Base-by-base conservation (phyloP, 768 basidiomycete species). In the Cystofilobasidium bisporidii region DNA sequence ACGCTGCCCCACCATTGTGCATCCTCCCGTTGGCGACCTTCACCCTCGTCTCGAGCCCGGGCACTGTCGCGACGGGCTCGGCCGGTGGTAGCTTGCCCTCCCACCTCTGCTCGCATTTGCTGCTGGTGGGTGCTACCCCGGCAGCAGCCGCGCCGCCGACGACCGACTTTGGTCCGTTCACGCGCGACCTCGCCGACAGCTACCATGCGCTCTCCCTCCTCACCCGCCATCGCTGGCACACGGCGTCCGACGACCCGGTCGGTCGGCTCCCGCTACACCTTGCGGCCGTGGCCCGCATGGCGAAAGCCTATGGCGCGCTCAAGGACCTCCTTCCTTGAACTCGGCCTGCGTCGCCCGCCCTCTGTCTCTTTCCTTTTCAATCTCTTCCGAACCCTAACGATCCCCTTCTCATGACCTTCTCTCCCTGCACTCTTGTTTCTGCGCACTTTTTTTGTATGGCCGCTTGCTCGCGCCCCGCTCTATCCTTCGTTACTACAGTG, bases 181-280 rank as follows among this genome's bases (percentile, higher is more conserved):
- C 77, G 69, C 72, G 77, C 30, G 88, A 89, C 63, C 81, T 90
- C 72, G 83, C 86, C 22, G 80, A 77, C 53, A 89, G 84, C 73
- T 89, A 82, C 72, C 81, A 87, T 72, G 86, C 87, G 67, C 81
- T 91, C 30, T 2, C 53, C 4, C 28, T 56, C 22, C 53, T 56
- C 8, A 15, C 53, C 1, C 53, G 17, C 8, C 53, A 56, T 17
- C 53, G 53, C 4, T 56, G 53, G 53, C 53, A 32, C 12, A 56
- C 30, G 4, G 28, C 28, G 5, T 2, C 30, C 17, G 17, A 14
- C 53, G 53, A 56, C 30, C 18, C 53, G 18, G 20, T 30, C 18
- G 53, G 53, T 18, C 53, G 30, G 10, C 53, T 56, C 18, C 53
- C 53, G 28, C 53, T 56, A 2, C 53, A 56, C 53, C 53, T 56